Conservation (phyloP, 345 rosid genomes). For the Abelmoschus esculentus region DNA sequence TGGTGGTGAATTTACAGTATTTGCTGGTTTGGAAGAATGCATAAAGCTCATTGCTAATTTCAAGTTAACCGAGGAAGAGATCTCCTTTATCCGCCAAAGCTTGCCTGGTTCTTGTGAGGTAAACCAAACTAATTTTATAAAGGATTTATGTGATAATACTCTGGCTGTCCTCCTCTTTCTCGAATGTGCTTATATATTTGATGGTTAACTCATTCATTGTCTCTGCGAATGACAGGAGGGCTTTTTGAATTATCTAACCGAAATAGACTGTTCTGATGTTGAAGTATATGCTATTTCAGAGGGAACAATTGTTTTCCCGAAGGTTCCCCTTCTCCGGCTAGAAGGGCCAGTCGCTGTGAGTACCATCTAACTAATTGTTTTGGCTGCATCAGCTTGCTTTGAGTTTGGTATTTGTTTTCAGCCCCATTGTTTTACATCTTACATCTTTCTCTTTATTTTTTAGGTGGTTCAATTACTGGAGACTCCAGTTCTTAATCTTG, state of each 20-base stretch:
- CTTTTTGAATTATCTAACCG: constrained; percentile 69
- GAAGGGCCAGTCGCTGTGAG: constrained; percentile 97
- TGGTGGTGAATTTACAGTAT: constrained; percentile 88
- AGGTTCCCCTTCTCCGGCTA: constrained; percentile 78
- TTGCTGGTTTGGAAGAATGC: constrained; percentile 97
- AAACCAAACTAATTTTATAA: neutral
- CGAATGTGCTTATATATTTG: neutral
- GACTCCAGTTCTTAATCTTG: constrained; percentile 80
- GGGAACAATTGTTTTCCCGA: constrained; percentile 89
- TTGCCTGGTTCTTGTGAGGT: constrained; percentile 83
- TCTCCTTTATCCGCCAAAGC: constrained; percentile 48
- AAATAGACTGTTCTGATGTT: constrained; percentile 79
- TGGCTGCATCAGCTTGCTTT: neutral
- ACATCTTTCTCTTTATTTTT: neutral
- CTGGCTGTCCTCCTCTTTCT: neutral
- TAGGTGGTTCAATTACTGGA: constrained; percentile 94
- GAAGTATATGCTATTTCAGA: constrained; percentile 78
- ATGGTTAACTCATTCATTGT: constrained; percentile 8
- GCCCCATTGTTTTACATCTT: neutral
- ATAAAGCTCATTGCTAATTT: constrained; percentile 80
- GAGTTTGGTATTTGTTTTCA: neutral
- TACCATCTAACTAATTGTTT: constrained; percentile 16
- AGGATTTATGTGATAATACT: neutral
- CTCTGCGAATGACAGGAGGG: constrained; percentile 46
- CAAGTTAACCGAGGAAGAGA: constrained; percentile 61